Evolutionary conservation across 139 green algal species (phyloP), one percentile per base, ranked within the genome.

Genomic region (Ettlia oleoabundans): DNA sequence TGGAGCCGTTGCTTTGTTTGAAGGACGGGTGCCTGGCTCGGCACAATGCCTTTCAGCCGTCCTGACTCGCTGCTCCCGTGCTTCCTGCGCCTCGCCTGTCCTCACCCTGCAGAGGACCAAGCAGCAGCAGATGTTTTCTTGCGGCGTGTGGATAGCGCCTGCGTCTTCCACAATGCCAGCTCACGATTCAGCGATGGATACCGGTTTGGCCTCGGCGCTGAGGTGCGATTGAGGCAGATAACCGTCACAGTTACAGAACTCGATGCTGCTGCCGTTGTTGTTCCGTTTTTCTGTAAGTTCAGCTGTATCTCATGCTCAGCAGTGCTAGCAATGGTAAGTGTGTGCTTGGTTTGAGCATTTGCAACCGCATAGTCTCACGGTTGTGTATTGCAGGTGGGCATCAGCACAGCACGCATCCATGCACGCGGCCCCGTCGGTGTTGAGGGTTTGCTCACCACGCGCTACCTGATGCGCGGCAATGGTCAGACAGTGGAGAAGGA

Each of bases 111-210:
- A 55, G 87, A 91, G n/a, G 88, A 98, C 88, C 63, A 87, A 35
- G 84, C 72, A 1, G 83, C 88, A 2, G 95, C 94, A 0, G 92
- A 97, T 68, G 86, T 89, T 30, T 99, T 99, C 87, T 77, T 99
- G 85, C 67, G 82, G 30, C 75, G 83, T 3, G 95, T 99, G 41
- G 97, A 99, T 89, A 92, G 81, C 47, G 96, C 96, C 5, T 98
- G 95, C 83, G 96, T 99, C 32, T 94, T 97, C 84, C 94, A 98
- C 90, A 99, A 99, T 84, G 92, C 93, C 8, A 95, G 87, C 63
- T 98, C 96, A 2, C 93, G 97, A 32, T 99, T 99, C 78, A 86
- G 88, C 8, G 97, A 99, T 84, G 97, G 97, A 37, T 99, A 97
- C 87, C 85, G 97, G 38, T 99, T 98, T 90, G 96, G 96, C 1